Percentiles rank a stretch among this genome's conserved stretches.
Evolutionary conservation across 1,284 basidiomycete genomes (phyloP).

Genomic region (Ustilago bromivora): DNA sequence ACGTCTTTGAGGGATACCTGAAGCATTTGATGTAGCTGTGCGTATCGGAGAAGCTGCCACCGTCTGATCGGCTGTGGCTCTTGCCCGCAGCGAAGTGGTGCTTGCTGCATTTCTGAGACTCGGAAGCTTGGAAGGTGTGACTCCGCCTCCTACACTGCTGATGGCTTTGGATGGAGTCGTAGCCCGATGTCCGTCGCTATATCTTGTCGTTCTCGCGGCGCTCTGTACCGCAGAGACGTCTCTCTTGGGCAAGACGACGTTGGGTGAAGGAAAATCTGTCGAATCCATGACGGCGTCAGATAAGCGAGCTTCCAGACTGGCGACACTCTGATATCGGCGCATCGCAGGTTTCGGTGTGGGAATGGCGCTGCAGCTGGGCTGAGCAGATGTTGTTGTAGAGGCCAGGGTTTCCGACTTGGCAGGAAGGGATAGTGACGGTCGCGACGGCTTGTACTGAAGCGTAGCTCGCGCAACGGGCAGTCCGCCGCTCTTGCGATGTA

Average conservation of each 20-base stretch:
- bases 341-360: background rate
- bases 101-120: constrained; percentile 24
- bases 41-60: background rate
- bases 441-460: background rate
- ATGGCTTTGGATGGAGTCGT: constrained; percentile 18
- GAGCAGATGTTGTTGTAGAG: background rate
- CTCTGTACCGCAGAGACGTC: background rate
- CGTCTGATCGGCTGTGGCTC: background rate
- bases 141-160: constrained; percentile 13
- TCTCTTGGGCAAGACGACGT: background rate
- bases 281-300: background rate
- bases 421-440: constrained; percentile 22
- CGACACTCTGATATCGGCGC: constrained; percentile 26
- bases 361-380: background rate
- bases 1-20: constrained; percentile 3
- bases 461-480: constrained; percentile 21
- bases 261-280: background rate
- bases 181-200: constrained; percentile 13
- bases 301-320: constrained; percentile 4
- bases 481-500: constrained; percentile 35
- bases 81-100: constrained; percentile 14
- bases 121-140: constrained; percentile 42
- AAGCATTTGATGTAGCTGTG: background rate
- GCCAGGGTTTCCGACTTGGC: background rate
- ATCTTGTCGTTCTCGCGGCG: background rate